Base-by-base conservation (phyloP, 2,329 filamentous ascomycete species). In the Fusarium fujikuroi region DNA sequence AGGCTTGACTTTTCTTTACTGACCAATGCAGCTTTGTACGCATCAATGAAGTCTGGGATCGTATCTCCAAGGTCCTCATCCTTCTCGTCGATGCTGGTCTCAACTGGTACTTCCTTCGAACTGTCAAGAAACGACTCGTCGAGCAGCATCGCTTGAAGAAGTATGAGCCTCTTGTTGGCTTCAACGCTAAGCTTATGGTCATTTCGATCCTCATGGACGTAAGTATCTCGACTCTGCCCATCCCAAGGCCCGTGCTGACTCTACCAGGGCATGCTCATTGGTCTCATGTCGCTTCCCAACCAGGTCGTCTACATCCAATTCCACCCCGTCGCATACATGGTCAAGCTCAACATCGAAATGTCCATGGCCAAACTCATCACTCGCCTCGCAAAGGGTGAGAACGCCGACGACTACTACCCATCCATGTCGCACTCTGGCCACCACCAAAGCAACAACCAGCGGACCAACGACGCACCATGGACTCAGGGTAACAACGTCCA, bases 261-360 rank as follows among this genome's bases (percentile, higher is more conserved):
- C 11, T 15, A 7, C 6, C 2, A 77, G 67, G 59, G 63, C 6
- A 61, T 73, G 66, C 78, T 81, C n/a, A 80, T 81, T 21, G 80
- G 79, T 3, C 76, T 80, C 12, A 81, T 81, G 80, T 81, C 74
- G 7, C 63, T 81, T 1, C 77, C 78, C 0, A 82, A 82, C 53
- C 79, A 80, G 66, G 66, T 75, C 23, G 79, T 82, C n/a, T 81
- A 86, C 69, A 84, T 87, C 42, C 85, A 87, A 70, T 87, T 88
- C 75, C 85, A 87, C 63, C 86, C 86, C 2, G 80, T 88, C 14
- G 85, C 84, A 8, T 88, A 87, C 73, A 81, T 87, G 40, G 85
- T 87, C 63, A 88, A 88, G 64, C 83, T 88, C 46, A 86, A 88
- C 73, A 88, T 88, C 69, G 86, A 88, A 76, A 84, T 88, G 82